phyloP scores from a whole-genome alignment of 306 rosid genomes.

The Castanospermum australe region DNA sequence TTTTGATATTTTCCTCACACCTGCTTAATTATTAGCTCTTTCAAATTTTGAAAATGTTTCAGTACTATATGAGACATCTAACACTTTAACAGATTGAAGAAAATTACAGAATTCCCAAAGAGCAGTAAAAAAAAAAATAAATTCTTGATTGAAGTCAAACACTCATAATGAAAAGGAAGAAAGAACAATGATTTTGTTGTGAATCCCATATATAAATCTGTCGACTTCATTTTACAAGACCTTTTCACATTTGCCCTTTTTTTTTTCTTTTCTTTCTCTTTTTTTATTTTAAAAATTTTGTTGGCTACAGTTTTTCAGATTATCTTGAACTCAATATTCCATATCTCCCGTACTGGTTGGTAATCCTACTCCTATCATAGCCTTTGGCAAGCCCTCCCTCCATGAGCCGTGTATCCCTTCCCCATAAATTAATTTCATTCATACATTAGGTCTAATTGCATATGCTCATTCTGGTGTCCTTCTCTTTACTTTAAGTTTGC shows the following conservation, averaged over 20 bases:
- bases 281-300: background rate
- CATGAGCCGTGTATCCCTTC: background rate
- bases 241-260: background rate
- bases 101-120: background rate
- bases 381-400: background rate
- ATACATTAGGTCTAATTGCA: background rate
- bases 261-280: background rate
- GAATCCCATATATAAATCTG: background rate
- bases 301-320: background rate
- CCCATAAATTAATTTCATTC: background rate
- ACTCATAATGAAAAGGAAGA: background rate
- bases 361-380: background rate
- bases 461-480: background rate
- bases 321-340: background rate
- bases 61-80: constrained; percentile 12
- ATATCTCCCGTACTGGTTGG: background rate
- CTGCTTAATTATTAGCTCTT: background rate
- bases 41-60: constrained; percentile 19
- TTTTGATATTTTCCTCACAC: background rate
- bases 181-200: constrained; percentile 16
- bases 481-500: background rate
- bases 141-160: background rate
- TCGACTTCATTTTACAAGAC: background rate
- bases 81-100: background rate
- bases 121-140: background rate